Percentiles rank a stretch among this genome's conserved stretches.
Conservation (phyloP, 352 stramenopile genomes). For the Phytophthora melonis region DNA sequence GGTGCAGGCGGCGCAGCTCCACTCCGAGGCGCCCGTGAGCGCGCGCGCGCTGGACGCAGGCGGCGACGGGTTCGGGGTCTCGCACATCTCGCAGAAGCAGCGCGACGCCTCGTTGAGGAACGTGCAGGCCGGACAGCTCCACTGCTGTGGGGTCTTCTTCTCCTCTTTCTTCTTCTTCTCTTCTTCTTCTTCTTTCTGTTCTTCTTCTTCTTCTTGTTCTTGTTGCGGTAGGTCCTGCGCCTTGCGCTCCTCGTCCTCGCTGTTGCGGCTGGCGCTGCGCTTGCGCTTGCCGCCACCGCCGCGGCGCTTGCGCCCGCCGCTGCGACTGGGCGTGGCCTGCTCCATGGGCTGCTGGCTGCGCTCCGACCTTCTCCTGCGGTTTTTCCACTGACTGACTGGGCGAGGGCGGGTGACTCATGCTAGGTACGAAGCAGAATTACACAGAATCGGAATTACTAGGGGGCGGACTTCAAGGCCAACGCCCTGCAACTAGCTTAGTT, state of each 20-base stretch:
- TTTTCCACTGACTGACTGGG: slow-evolving; percentile 31
- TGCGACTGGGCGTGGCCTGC: slow-evolving; percentile 16
- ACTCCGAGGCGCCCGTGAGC: slow-evolving; percentile 39
- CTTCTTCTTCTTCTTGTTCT: neutral
- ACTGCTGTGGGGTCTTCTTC: slow-evolving; percentile 37
- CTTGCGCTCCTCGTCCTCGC: slow-evolving; percentile 30
- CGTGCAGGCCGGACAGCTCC: slow-evolving; percentile 75
- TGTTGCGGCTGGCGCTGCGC: slow-evolving; percentile 28
- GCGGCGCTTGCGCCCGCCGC: slow-evolving; percentile 30
- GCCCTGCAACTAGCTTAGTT: too few species aligned
- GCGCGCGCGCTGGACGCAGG: slow-evolving; percentile 8
- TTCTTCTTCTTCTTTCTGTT: slow-evolving; percentile 22
- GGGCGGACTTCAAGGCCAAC: too few species aligned
- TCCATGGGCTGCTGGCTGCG: slow-evolving; percentile 45
- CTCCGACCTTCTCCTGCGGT: neutral
- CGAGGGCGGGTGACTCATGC: neutral
- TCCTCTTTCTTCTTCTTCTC: slow-evolving; percentile 19
- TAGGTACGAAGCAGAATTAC: slow-evolving; percentile 24
- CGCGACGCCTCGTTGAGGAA: slow-evolving; percentile 73
- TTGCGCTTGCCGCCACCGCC: slow-evolving; percentile 46
- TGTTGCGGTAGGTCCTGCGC: slow-evolving; percentile 7
- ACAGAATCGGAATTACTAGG: slow-evolving; percentile 8
- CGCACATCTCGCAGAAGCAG: slow-evolving; percentile 82
- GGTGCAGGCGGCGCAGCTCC: slow-evolving; percentile 76
- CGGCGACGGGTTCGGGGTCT: slow-evolving; percentile 61